These are phyloP conservation scores for Capsicum chinense DNA, from an alignment of 257 asterid genomes.

Conservation along the genomic window DNA sequence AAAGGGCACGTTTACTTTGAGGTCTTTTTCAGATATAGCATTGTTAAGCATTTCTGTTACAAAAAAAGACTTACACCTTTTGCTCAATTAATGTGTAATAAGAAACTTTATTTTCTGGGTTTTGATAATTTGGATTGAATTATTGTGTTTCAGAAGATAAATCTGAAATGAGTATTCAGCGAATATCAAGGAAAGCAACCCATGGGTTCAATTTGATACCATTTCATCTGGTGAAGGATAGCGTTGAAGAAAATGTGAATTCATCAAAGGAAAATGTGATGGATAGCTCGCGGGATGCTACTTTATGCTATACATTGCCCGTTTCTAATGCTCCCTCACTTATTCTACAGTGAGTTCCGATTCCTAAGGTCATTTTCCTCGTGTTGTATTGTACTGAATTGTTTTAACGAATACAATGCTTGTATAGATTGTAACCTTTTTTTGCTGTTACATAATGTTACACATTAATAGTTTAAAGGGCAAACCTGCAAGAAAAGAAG, in stretches of 20 bases:
- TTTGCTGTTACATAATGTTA: too few species aligned
- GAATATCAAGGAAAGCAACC: conserved; percentile 64
- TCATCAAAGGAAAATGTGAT: not conserved
- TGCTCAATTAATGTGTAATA: not conserved
- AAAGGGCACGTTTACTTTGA: too few species aligned
- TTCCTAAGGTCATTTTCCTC: not conserved
- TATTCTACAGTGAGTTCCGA: conserved; percentile 57
- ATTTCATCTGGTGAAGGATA: conserved; percentile 41
- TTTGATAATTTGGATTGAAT: not conserved
- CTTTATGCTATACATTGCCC: conserved; percentile 66
- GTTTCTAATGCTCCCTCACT: conserved; percentile 60
- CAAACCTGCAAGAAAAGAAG: too few species aligned
- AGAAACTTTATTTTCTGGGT: not conserved
- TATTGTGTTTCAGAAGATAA: conserved; percentile 46
- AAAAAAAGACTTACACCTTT: too few species aligned
- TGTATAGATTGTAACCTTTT: not conserved
- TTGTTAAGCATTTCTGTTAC: too few species aligned
- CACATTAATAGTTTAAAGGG: too few species aligned
- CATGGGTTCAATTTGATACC: conserved; percentile 79
- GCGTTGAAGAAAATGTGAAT: conserved; percentile 43
- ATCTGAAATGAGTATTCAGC: conserved; percentile 50
- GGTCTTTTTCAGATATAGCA: too few species aligned
- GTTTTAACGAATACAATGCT: too few species aligned
- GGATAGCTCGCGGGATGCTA: conserved; percentile 49
- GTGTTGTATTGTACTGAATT: not conserved